Percentiles rank a stretch among this genome's conserved stretches.
phyloP scores from a whole-genome alignment of 345 rosid genomes.

The Laguncularia racemosa region DNA sequence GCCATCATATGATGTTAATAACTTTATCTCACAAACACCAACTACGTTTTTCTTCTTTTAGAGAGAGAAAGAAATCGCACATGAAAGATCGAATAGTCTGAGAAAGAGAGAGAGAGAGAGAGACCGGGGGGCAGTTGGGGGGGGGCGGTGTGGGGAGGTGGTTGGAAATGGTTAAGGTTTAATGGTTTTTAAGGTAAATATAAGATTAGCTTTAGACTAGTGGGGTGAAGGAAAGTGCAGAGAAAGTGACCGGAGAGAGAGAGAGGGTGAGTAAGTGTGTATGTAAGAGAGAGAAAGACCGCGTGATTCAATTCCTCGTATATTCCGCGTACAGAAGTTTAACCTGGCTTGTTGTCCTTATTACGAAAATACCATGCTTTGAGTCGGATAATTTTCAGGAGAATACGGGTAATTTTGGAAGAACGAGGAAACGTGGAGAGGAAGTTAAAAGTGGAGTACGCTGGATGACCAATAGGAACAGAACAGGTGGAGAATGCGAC shows the following conservation, averaged over 20 bases:
- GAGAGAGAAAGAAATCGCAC: not conserved
- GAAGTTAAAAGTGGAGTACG: not conserved
- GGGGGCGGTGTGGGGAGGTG: too few relatives aligned
- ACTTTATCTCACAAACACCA: not conserved
- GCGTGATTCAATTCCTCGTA: not conserved
- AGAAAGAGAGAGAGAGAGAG: not conserved
- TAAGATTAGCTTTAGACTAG: not conserved
- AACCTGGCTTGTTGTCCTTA: not conserved
- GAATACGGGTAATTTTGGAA: not conserved
- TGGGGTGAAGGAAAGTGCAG: not conserved
- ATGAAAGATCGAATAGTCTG: not conserved
- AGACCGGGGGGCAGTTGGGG: not conserved
- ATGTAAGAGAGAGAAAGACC: not conserved
- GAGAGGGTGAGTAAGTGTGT: not conserved
- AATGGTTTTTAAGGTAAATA: not conserved
- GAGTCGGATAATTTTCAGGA: not conserved
- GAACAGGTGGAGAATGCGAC: not conserved
- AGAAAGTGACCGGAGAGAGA: slow-evolving; percentile 1
- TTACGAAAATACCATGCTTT: not conserved
- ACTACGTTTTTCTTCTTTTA: not conserved
- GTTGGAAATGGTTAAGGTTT: too few relatives aligned
- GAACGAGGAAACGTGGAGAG: not conserved
- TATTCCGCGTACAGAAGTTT: not conserved
- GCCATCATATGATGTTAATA: slow-evolving; percentile 21
- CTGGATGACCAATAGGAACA: not conserved